These are phyloP conservation scores for Kwoniella pini DNA, from an alignment of 768 basidiomycete species.

Conservation along the genomic window DNA sequence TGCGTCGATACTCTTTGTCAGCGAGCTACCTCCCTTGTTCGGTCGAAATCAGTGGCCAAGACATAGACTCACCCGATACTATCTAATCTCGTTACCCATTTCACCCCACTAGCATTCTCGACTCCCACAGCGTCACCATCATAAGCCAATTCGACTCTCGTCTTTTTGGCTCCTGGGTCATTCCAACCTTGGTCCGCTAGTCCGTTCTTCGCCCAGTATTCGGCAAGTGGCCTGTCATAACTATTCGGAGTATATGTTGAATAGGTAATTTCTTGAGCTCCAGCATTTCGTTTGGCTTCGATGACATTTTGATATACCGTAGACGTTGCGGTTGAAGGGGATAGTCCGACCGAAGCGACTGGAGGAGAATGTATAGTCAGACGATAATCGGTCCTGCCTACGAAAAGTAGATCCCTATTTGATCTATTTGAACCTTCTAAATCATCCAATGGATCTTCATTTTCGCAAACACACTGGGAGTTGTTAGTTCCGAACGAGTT, in stretches of 20 bases:
- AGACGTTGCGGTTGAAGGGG: slow-evolving; percentile 49
- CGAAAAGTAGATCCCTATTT: slow-evolving; percentile 58
- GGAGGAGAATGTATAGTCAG: slow-evolving; percentile 75
- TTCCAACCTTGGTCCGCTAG: slow-evolving; percentile 20
- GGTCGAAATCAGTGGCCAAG: too few relatives aligned
- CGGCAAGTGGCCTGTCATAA: slow-evolving; percentile 72
- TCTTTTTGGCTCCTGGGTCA: slow-evolving; percentile 29
- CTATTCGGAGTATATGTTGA: slow-evolving; percentile 93
- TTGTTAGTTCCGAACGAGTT: slow-evolving; percentile 33
- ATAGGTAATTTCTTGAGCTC: slow-evolving; percentile 75
- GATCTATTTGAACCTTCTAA: slow-evolving; percentile 61
- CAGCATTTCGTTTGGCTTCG: slow-evolving; percentile 11
- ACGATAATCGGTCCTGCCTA: slow-evolving; percentile 78
- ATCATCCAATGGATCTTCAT: slow-evolving; percentile 59
- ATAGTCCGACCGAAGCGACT: slow-evolving; percentile 55
- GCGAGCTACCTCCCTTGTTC: slow-evolving; percentile 53
- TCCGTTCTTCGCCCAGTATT: slow-evolving; percentile 70
- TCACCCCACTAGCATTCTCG: slow-evolving; percentile 43
- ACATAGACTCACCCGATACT: slow-evolving; percentile 67
- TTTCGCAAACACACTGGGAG: slow-evolving; percentile 39
- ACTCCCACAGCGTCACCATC: slow-evolving; percentile 52
- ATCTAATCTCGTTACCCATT: slow-evolving; percentile 44
- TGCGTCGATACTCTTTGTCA: not conserved
- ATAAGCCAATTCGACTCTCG: slow-evolving; percentile 49
- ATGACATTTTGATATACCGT: slow-evolving; percentile 17